Evolutionary conservation across 768 basidiomycete species (phyloP), one percentile per base, ranked within the genome.

Genomic region (Chalciporus piperatus): DNA sequence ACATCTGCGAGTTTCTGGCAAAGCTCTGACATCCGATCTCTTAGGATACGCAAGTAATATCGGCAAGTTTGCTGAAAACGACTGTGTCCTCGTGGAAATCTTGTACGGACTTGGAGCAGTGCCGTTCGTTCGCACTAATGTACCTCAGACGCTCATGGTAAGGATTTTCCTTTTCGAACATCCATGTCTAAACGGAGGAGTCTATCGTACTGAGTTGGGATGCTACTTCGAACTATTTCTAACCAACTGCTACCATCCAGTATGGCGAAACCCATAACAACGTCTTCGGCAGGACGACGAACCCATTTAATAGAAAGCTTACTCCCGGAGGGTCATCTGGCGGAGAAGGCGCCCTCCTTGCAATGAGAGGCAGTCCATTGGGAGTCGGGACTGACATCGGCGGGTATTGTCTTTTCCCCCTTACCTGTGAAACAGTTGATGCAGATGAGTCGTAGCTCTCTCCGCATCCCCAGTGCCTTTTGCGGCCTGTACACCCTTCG

Each of bases 321-420:
- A 90, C 87, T 4, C 69, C 77, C 6, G 92, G 92, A 14, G 92
- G 92, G 0, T 93, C 90, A 1, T 88, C 87, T 3, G 92, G 93
- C 5, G 92, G 92, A 28, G 93, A 94, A 71, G 87, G 87, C 27
- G 89, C 91, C 0, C 76, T 94, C 3, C 66, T 94, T 35, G 85
- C 59, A 41, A 56, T 70, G 58, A 73, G 66, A 45, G 80, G 80
- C 22, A 72, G 71, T 33, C 71, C 73, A 5, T 48, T 81, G 59
- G 88, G 89, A 22, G 79, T 92, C 5, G 92, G 91, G 41, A 86
- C 91, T 17, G 92, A 93, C 64, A 82, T 92, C 53, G 87, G 83
- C 52, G 87, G 89, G 87, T 87, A 60, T 60, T 43, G 9, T 41
- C 44, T 40, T 27, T 19, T 8, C 27, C 33, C 45, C 35, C 16